phyloP scores from a whole-genome alignment of 176 grass and related monocot genomes.

The Elaeis guineensis region DNA sequence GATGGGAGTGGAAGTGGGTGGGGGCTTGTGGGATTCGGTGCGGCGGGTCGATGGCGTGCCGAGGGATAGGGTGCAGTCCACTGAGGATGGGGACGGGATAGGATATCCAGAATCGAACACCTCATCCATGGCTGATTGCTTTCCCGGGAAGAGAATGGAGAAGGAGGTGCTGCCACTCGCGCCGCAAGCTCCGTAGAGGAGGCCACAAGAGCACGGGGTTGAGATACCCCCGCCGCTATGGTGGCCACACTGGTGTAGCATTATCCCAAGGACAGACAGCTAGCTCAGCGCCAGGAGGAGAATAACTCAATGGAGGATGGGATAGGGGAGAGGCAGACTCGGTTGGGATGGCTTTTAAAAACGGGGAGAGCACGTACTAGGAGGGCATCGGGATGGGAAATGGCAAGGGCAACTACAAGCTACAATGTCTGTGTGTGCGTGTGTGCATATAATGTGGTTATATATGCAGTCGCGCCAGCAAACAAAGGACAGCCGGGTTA shows the following conservation, averaged over 20 bases:
- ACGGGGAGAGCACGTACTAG: slow-evolving; percentile 6
- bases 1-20: not conserved
- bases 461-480: not conserved
- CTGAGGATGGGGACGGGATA: slow-evolving; percentile 24
- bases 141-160: slow-evolving; percentile 15
- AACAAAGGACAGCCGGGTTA: no score
- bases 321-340: slow-evolving; percentile 4
- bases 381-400: slow-evolving; percentile 15
- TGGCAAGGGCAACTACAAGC: not conserved
- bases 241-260: slow-evolving; percentile 44
- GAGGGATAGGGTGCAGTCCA: slow-evolving; percentile 94
- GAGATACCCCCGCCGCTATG: not conserved
- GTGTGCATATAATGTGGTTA: not conserved
- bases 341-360: slow-evolving; percentile 2
- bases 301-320: slow-evolving; percentile 2
- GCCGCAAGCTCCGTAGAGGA: slow-evolving; percentile 59
- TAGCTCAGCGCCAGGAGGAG: not conserved
- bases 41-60: slow-evolving; percentile 85
- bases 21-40: slow-evolving; percentile 27
- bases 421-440: not conserved
- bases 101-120: slow-evolving; percentile 19
- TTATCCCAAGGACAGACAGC: slow-evolving; percentile 2
- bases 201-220: slow-evolving; percentile 50
- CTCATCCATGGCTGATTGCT: slow-evolving; percentile 3
- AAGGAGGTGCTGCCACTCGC: slow-evolving; percentile 49